Conservation (phyloP, 352 stramenopile species). For the Phytophthora ramorum region DNA sequence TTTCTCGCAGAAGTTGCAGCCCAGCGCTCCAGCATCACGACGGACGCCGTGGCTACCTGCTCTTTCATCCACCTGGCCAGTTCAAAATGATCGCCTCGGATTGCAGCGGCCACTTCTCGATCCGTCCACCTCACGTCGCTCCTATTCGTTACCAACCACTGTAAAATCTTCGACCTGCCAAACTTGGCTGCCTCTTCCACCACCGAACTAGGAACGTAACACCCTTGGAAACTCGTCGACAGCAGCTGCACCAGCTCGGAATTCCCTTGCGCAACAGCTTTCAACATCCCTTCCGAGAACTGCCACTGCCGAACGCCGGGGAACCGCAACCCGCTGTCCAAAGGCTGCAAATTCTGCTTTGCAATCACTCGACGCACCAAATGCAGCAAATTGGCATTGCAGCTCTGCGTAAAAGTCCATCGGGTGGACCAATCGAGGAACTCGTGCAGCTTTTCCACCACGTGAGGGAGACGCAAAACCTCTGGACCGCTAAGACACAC, state of each 20-base stretch:
- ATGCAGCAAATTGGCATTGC: conserved; percentile 11
- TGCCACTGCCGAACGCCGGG: conserved; percentile 19
- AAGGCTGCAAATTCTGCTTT: conserved; percentile 1
- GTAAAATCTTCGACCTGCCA: conserved; percentile 1
- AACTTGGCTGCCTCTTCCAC: conserved; percentile 10
- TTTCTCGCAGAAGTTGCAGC: conserved; percentile 3
- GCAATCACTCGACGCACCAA: conserved; percentile 5
- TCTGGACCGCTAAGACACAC: conserved; percentile 11
- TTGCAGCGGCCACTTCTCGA: conserved; percentile 5
- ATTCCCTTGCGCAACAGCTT: conserved; percentile 2
- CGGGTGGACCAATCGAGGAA: conserved; percentile 14
- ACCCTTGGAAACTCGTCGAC: conserved; percentile 6
- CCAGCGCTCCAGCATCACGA: conserved; percentile 13
- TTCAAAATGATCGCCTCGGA: conserved; percentile 13
- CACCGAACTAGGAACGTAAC: conserved; percentile 1
- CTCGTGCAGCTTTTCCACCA: conserved; percentile 15
- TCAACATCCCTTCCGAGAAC: conserved; percentile 12
- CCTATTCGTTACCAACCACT: conserved; percentile 15
- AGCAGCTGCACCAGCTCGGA: conserved; percentile 14
- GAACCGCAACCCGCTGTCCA: conserved; percentile 3
- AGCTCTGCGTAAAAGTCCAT: conserved; percentile 14
- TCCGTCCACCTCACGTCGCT: conserved; percentile 7
- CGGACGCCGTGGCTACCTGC: background rate
- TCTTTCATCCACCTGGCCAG: conserved; percentile 21
- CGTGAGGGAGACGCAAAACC: conserved; percentile 15